Base-by-base conservation (phyloP, 495 filamentous ascomycete genomes). In the Evansstolkia leycettana region DNA sequence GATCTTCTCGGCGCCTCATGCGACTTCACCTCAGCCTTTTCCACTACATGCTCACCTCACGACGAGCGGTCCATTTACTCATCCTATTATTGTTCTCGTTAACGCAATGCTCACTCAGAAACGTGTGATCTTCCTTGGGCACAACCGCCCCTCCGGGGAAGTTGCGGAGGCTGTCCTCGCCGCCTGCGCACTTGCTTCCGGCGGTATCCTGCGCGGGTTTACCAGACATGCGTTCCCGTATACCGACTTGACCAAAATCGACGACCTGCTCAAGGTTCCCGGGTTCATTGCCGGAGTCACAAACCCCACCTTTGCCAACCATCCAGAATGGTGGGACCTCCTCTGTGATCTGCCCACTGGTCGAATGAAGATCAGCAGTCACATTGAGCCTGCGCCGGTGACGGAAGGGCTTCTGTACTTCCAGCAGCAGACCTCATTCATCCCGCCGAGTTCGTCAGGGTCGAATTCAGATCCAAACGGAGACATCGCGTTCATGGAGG, bases 151-250 rank as follows among this genome's bases (percentile, higher is more conserved):
- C 5, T 94, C 89, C 2, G 83, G 84, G 2, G 85, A 93, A 50
- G 90, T 98, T 8, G 90, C 87, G 5, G 89, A 96, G 60, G 88
- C 90, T 3, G 90, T 98, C 5, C 69, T 98, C 0, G 90, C 84
- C 1, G 86, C 89, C 1, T 96, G 89, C 55, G 84, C 90, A 4
- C 70, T 99, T 19, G 88, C 82, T 14, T 94, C 86, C 16, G 92
- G 90, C n/a, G 90, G 92, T 15, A 68, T 94, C n/a, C 65, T 99
- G 12, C 66, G 85, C 28, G 90, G 92, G 15, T 96, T 96, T 58
- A 94, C 87, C 13, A 76, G 90, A n/a, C 84, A 94, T 62, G 92
- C 92, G 10, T 99, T 99, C 51, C 90, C 90, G 5, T 99, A 99
- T 52, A 99, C 90, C 5, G 90, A 99, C 56, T 70, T 99, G 14